phyloP scores from a whole-genome alignment of 2,329 filamentous ascomycete genomes.

The Cladorrhinum sp. region DNA sequence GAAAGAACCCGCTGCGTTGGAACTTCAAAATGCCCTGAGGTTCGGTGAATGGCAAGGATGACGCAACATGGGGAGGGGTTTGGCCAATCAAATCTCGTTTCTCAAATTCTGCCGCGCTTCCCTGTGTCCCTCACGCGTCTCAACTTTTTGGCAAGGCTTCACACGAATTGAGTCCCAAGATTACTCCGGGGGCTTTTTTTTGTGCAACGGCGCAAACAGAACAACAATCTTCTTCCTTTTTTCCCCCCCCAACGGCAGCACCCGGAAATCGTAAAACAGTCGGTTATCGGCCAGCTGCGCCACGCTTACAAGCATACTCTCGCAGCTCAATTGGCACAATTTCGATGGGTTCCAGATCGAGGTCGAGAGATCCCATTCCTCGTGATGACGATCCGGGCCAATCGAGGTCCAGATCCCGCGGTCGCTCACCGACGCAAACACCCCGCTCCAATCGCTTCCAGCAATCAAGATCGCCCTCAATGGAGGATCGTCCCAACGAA shows the following conservation, averaged over 20 bases:
- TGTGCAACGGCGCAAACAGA: not conserved
- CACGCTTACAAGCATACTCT: not conserved
- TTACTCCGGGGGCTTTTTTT: not conserved
- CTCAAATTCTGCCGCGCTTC: not conserved
- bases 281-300: not conserved
- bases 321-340: not conserved
- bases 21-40: not conserved
- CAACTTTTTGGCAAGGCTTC: not conserved
- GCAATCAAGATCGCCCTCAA: conserved; percentile 29
- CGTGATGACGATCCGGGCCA: conserved; percentile 13
- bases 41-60: not conserved
- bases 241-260: not conserved
- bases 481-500: conserved; percentile 15
- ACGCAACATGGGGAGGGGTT: not conserved
- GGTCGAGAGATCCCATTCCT: conserved; percentile 19
- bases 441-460: conserved; percentile 25
- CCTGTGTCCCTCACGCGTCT: not conserved
- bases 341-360: conserved; percentile 23
- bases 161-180: not conserved
- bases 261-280: not conserved
- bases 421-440: conserved; percentile 23
- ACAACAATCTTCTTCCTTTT: not conserved
- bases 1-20: not conserved
- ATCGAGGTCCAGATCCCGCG: conserved; percentile 12
- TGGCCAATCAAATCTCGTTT: not conserved